Evolutionary conservation across 352 stramenopile species (phyloP), one percentile per base, ranked within the genome.

Genomic region (Phytopythium montanum): DNA sequence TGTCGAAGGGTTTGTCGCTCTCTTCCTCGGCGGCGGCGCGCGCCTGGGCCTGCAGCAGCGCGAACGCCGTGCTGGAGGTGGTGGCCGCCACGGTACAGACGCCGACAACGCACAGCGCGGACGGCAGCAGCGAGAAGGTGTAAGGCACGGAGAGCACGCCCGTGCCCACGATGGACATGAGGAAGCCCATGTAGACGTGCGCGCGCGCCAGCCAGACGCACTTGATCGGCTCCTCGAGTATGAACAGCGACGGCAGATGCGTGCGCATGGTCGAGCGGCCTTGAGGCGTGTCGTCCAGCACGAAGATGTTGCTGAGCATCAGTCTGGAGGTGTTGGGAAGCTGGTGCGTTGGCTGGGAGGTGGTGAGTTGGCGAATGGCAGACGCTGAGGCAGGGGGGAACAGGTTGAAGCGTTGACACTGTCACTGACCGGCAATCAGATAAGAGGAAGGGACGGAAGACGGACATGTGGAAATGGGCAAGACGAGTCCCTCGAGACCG

Each of bases 141-240:
- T 87, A 92, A 13, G 82, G 82, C 54, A 92, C 66, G 3, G 78
- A 82, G 31, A 92, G 63, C 74, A 89, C 77, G 12, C 82, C 82
- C 2, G 76, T 79, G 34, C 82, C 82, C n/a, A 90, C 73, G 56
- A 85, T 80, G n/a, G 79, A 87, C 76, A 90, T 88, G 63, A 92
- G 70, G 58, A 92, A 75, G 52, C 73, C 81, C 56, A 89, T 71
- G 64, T 85, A 87, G n/a, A 90, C 77, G 64, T 87, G 63, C 33
- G 29, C 33, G n/a, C 51, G 33, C 12, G 51, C 51, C 19, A 42
- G n/a, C 51, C 51, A 56, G n/a, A 31, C 33, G 21, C 51, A 33
- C 51, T 42, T 28, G 21, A 10, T 12, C 7, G 31, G 13, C 51
- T 45, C 51, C 21, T 56, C 21, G n/a, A 56, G 3, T 3, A 45